phyloP scores from a whole-genome alignment of 169 alveolate genomes.

The Eimeria falciformis region DNA sequence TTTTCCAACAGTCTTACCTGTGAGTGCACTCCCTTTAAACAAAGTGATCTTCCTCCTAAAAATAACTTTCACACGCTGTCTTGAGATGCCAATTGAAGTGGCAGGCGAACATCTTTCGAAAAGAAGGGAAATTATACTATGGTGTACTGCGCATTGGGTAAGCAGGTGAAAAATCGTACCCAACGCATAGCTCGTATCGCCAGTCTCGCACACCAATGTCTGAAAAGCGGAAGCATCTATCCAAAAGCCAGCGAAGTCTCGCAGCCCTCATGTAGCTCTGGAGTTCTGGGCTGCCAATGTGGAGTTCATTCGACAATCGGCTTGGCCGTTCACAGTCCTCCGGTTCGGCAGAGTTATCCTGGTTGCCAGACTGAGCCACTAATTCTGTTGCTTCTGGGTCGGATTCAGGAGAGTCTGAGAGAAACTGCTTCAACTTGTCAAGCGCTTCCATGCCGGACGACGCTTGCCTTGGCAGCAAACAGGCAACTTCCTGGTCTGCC shows the following conservation, averaged over 20 bases:
- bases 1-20: constrained; percentile 73
- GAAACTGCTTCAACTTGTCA: constrained; percentile 50
- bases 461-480: constrained; percentile 28
- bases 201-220: constrained; percentile 59
- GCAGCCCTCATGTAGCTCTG: constrained; percentile 69
- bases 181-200: constrained; percentile 74
- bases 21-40: constrained; percentile 33
- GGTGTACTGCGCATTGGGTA: no score
- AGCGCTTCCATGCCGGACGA: constrained; percentile 29
- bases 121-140: no score
- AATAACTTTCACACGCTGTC: no score
- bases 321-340: constrained; percentile 9
- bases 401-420: constrained; percentile 29
- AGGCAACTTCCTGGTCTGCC: constrained; percentile 56
- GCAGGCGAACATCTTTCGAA: neutral
- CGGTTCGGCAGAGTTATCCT: neutral
- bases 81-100: neutral
- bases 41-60: constrained; percentile 60
- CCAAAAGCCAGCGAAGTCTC: constrained; percentile 69
- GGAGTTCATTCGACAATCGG: constrained; percentile 33
- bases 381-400: constrained; percentile 41
- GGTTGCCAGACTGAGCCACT: neutral
- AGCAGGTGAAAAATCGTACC: constrained; percentile 13
- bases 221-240: constrained; percentile 66
- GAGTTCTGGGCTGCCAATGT: constrained; percentile 69